Percentiles rank a stretch among this genome's conserved stretches.
Evolutionary conservation across 257 asterid species (phyloP).

Genomic region (Ophiorrhiza pumila): DNA sequence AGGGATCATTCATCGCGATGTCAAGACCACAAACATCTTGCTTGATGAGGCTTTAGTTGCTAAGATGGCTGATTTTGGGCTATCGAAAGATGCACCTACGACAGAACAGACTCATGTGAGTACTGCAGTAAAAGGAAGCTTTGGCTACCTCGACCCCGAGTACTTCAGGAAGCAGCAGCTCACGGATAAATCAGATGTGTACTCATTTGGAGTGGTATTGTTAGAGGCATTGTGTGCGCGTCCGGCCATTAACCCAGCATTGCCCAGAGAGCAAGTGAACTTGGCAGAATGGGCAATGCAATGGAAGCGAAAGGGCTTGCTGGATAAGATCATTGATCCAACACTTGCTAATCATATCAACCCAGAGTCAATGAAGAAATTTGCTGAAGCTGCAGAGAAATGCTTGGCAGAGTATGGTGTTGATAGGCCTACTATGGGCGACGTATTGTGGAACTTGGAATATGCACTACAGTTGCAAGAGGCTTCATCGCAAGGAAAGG

Average conservation of each 20-base stretch:
- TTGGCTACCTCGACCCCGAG: slow-evolving; percentile 87
- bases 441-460: slow-evolving; percentile 86
- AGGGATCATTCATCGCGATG: slow-evolving; percentile 90
- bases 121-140: slow-evolving; percentile 95
- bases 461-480: slow-evolving; percentile 85
- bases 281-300: slow-evolving; percentile 96
- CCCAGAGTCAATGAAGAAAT: slow-evolving; percentile 71
- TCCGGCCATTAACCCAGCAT: slow-evolving; percentile 68
- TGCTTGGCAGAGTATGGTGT: slow-evolving; percentile 86
- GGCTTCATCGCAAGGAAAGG: slow-evolving; percentile 38
- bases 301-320: slow-evolving; percentile 76
- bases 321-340: slow-evolving; percentile 81
- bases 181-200: slow-evolving; percentile 83
- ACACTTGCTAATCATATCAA: slow-evolving; percentile 54
- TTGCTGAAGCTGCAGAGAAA: slow-evolving; percentile 84
- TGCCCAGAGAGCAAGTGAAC: slow-evolving; percentile 91
- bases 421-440: slow-evolving; percentile 95
- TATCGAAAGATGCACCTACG: slow-evolving; percentile 70
- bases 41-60: slow-evolving; percentile 70
- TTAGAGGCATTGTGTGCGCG: slow-evolving; percentile 78
- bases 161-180: slow-evolving; percentile 85
- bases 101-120: slow-evolving; percentile 70
- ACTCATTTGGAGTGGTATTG: slow-evolving; percentile 81
- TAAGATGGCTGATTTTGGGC: slow-evolving; percentile 93
- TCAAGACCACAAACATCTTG: slow-evolving; percentile 77